Percentiles rank a stretch among this genome's conserved stretches.
These are phyloP conservation scores for Euphorbia schlechtendalii DNA, from an alignment of 441 rosid species.

Conservation along the genomic window DNA sequence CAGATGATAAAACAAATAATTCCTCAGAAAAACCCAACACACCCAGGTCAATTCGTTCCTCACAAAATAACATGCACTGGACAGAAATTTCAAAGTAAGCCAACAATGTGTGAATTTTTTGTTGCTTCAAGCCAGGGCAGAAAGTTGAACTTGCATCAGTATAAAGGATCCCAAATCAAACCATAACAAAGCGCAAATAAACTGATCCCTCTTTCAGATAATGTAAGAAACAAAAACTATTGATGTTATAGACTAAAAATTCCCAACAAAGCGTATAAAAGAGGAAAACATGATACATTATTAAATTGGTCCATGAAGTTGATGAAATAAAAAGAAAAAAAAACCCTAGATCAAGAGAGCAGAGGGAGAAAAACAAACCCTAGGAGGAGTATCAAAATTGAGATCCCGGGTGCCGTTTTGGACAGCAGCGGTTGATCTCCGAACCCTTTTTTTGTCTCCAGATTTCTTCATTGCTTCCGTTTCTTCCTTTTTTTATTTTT, in stretches of 20 bases:
- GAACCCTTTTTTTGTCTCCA: conserved; percentile 85
- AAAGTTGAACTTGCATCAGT: no score
- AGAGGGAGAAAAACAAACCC: conserved; percentile 42
- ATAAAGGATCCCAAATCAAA: no score
- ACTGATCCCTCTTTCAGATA: not conserved
- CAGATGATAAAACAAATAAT: not conserved
- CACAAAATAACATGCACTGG: no score
- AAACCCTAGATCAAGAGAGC: conserved; percentile 46
- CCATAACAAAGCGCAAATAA: not conserved
- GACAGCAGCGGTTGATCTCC: conserved; percentile 60
- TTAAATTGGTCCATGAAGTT: not conserved
- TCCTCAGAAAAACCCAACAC: not conserved
- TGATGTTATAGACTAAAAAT: not conserved
- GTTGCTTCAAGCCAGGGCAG: no score
- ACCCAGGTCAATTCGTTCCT: not conserved
- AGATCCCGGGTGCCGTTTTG: conserved; percentile 61
- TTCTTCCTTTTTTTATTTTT: not conserved
- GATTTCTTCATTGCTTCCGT: conserved; percentile 66
- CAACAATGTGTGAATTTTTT: no score
- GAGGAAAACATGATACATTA: not conserved
- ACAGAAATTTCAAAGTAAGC: not conserved
- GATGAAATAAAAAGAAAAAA: not conserved
- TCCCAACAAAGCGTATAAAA: not conserved
- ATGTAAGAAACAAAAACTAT: not conserved
- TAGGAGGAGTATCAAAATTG: conserved; percentile 64